Conservation (phyloP, 257 asterid species). For the Ophiorrhiza pumila region DNA sequence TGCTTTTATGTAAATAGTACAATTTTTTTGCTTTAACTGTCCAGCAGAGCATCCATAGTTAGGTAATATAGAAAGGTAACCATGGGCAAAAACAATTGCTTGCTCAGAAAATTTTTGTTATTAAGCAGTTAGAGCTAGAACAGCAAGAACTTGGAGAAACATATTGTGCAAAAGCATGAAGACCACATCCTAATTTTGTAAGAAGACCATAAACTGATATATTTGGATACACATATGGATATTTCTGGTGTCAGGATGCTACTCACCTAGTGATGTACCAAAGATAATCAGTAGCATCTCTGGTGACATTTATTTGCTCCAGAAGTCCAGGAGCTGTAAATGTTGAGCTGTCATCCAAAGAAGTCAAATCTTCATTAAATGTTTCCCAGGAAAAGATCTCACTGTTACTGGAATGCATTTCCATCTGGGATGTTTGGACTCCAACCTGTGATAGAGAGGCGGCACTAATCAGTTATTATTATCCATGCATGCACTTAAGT, state of each 20-base stretch:
- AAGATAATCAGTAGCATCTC: slow-evolving; percentile 85
- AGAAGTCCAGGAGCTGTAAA: slow-evolving; percentile 69
- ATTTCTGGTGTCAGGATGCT: neutral
- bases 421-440: slow-evolving; percentile 74
- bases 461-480: slow-evolving; percentile 1
- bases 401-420: slow-evolving; percentile 58
- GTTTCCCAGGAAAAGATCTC: slow-evolving; percentile 83
- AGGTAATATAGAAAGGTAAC: neutral
- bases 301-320: slow-evolving; percentile 90
- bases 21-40: neutral
- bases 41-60: neutral
- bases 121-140: neutral
- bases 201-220: neutral
- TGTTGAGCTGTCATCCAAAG: slow-evolving; percentile 67
- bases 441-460: slow-evolving; percentile 55
- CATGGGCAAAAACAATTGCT: neutral
- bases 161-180: neutral
- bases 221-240: neutral
- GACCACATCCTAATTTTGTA: neutral
- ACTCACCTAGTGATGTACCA: slow-evolving; percentile 34
- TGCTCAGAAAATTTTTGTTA: neutral
- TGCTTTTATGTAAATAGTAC: neutral
- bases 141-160: neutral
- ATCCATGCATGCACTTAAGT: neutral
- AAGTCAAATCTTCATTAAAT: slow-evolving; percentile 71